phyloP scores from a whole-genome alignment of 1,284 basidiomycete species.

The Microbotryum scabiosae region DNA sequence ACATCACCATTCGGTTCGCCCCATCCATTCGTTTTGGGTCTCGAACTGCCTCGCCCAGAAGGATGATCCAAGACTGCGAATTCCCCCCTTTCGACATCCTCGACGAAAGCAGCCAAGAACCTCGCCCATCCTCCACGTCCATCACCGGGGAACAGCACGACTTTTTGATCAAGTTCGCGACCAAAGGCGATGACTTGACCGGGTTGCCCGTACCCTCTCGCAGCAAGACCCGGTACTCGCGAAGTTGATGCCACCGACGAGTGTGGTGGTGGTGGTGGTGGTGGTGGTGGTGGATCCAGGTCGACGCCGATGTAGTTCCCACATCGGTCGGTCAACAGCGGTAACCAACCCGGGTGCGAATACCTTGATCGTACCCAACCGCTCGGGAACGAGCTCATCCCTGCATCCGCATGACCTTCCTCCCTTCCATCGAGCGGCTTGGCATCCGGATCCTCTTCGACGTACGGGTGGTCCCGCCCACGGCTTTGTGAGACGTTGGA shows the following conservation, averaged over 20 bases:
- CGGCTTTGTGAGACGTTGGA: constrained; percentile 3
- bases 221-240: neutral
- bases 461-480: constrained; percentile 43
- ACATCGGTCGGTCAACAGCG: constrained; percentile 81
- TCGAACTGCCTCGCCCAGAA: neutral
- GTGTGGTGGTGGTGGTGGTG: constrained; percentile 20
- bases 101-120: constrained; percentile 86
- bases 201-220: constrained; percentile 49
- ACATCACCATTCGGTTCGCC: constrained; percentile 8
- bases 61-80: constrained; percentile 26
- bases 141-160: constrained; percentile 85
- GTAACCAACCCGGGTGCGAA: constrained; percentile 91
- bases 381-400: constrained; percentile 82
- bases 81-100: constrained; percentile 83
- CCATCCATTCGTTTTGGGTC: neutral
- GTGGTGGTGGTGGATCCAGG: constrained; percentile 58
- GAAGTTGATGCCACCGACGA: neutral
- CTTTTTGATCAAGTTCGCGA: constrained; percentile 94
- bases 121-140: constrained; percentile 87
- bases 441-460: neutral
- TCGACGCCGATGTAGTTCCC: constrained; percentile 98
- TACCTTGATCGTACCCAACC: constrained; percentile 86
- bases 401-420: constrained; percentile 2
- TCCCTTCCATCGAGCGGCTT: constrained; percentile 3
- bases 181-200: constrained; percentile 98